Evolutionary conservation across 768 basidiomycete genomes (phyloP), one percentile per base, ranked within the genome.

Genomic region (Tylopilus subfusipes): DNA sequence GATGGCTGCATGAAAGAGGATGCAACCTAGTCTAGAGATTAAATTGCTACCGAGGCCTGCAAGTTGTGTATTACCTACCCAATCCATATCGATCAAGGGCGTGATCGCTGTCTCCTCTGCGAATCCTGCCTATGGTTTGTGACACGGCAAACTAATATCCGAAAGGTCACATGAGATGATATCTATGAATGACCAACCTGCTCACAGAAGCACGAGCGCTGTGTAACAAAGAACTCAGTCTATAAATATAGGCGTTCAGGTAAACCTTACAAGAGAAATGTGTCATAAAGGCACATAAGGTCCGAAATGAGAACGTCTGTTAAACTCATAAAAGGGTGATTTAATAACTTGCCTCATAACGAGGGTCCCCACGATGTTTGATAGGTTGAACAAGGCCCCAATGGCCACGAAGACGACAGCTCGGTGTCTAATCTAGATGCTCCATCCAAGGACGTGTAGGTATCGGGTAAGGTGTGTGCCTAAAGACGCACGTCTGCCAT

Each of bases 201-300:
- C 55, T 52, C 47, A 52, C 60, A 59, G 30, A 61, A 59, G 52
- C 60, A 60, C 60, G 58, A 60, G 24, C 53, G 53, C 58, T 55
- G 58, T 62, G 14, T 5, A 7, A 36, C 27, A 47, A 49, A 52
- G 7, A 39, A 27, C 18, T 59, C 38, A 56, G 36, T 42, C 19
- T 31, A 29, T 24, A 11, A 11, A 12, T 27, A n/a, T 7, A 29
- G 8, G 2, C 11, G 18, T 8, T 25, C 14, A 36, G 10, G 14
- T 22, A 56, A 54, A 33, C 18, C 58, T 50, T 44, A 59, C 52
- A 57, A 21, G 61, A 50, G 1, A 60, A 18, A 13, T 21, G 53
- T 19, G 53, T 19, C 24, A 59, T 60, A 46, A 62, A 53, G 1
- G 47, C 44, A 19, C 52, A 58, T 62, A 30, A 48, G 34, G 40